These are phyloP conservation scores for Nannochloropsis salina DNA, from an alignment of 108 stramenopile species.

Conservation along the genomic window DNA sequence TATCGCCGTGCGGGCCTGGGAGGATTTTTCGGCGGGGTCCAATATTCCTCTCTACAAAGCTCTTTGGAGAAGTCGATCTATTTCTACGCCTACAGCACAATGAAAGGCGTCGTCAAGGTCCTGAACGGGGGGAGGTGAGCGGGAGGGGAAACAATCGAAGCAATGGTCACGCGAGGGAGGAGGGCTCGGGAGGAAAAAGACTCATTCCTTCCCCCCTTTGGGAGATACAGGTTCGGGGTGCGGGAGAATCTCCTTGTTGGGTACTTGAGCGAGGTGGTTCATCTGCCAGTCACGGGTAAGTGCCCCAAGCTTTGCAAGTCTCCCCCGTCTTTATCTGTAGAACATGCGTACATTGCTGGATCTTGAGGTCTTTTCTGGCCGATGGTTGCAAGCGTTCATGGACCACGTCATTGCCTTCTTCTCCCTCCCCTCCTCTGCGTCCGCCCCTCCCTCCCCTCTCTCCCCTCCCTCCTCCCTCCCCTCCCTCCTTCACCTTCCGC, in stretches of 20 bases:
- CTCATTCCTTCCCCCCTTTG: too few species aligned
- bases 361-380: too few species aligned
- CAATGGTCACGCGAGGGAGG: neutral
- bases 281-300: conserved; percentile 67
- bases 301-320: neutral
- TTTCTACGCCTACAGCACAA: conserved; percentile 74
- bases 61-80: conserved; percentile 76
- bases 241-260: conserved; percentile 57
- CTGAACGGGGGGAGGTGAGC: conserved; percentile 21
- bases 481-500: neutral
- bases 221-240: conserved; percentile 42
- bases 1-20: neutral
- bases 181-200: neutral
- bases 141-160: conserved; percentile 26
- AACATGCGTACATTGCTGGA: too few species aligned
- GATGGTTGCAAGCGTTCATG: too few species aligned
- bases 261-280: conserved; percentile 71
- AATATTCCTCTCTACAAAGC: conserved; percentile 36
- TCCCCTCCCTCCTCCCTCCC: neutral
- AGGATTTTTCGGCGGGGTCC: conserved; percentile 24
- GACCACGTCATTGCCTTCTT: neutral
- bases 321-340: too few species aligned
- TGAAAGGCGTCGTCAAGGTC: conserved; percentile 58
- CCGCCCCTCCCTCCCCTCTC: neutral
- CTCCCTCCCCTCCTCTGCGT: neutral